Percentiles rank a stretch among this genome's conserved stretches.
Conservation (phyloP, 495 filamentous ascomycete genomes). For the Massariosphaeria phaeospora region DNA sequence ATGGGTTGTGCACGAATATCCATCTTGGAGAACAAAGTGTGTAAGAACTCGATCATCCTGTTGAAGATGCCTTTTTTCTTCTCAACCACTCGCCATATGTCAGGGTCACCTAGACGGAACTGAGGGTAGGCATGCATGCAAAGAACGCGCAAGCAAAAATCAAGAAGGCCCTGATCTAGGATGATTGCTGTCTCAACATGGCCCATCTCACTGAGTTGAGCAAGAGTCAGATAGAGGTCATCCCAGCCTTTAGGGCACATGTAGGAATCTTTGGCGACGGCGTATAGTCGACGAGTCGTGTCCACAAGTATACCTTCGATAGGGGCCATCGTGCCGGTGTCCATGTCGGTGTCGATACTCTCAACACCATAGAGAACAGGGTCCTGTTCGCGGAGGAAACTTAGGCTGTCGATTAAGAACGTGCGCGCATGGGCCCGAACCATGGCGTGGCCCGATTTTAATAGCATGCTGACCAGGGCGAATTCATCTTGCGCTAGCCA, state of each 20-base stretch:
- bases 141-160: constrained; percentile 19
- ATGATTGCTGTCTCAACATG: constrained; percentile 20
- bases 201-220: constrained; percentile 22
- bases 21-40: constrained; percentile 23
- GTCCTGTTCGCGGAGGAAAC: constrained; percentile 28
- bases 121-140: constrained; percentile 21
- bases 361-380: constrained; percentile 24
- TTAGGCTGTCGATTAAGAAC: constrained; percentile 24
- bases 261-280: constrained; percentile 1
- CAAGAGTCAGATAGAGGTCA: constrained; percentile 24
- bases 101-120: constrained; percentile 5
- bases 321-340: neutral
- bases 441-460: constrained; percentile 56
- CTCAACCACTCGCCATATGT: constrained; percentile 27
- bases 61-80: constrained; percentile 26
- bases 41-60: constrained; percentile 24
- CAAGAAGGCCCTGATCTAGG: constrained; percentile 17
- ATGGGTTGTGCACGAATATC: constrained; percentile 9
- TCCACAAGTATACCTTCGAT: constrained; percentile 13
- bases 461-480: constrained; percentile 59
- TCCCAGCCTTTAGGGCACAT: constrained; percentile 24
- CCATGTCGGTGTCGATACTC: constrained; percentile 21
- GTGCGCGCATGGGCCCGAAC: constrained; percentile 53
- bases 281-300: neutral
- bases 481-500: constrained; percentile 57